Evolutionary conservation across 768 basidiomycete genomes (phyloP), one percentile per base, ranked within the genome.

Genomic region (Calocera viscosa): DNA sequence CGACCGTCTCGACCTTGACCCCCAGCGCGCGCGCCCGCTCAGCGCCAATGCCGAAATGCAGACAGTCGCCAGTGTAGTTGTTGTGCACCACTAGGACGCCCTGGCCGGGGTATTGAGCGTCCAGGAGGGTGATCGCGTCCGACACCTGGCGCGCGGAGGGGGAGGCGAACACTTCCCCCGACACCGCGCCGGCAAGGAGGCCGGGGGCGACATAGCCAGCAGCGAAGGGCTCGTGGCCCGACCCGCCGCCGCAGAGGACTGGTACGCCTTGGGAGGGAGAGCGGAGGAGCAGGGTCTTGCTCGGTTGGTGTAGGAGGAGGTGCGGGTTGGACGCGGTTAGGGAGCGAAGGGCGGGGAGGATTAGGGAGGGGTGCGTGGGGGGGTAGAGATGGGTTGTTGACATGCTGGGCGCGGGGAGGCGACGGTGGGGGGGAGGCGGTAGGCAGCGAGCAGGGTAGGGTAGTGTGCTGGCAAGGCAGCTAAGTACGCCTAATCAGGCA

Each of bases 21-120:
- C 90, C 86, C 14, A 26, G 14, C 63, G 80, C 75, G 2, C 90
- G 85, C 1, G 89, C 86, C 70, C 90, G 88, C 72, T 95, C 91
- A 70, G 85, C 88, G 1, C 92, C 92, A 11, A 95, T 82, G 26
- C 93, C 93, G 72, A 95, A 95, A 73, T 94, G 91, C 60, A 95
- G 84, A 39, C 93, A 82, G 71, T 95, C 93, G 19, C 93, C 93
- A 0, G 91, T 93, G 73, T 92, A 92, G 72, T 92, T 92, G 70
- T 81, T 81, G 68, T 80, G 77, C 39, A 82, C 69, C 22, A 82
- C 76, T 60, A 80, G 69, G 24, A 74, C 69, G 38, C 69, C 75
- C 26, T 73, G 73, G 26, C 14, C 53, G 5, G 53, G 53, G 30
- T 32, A 32, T 19, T 60, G 53, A 5, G 30, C 53, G 24, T 2